A percentile compares a stretch with the other conserved stretches of the same genome.
phyloP scores from a whole-genome alignment of 345 rosid genomes.

The Xanthoceras sorbifolium region DNA sequence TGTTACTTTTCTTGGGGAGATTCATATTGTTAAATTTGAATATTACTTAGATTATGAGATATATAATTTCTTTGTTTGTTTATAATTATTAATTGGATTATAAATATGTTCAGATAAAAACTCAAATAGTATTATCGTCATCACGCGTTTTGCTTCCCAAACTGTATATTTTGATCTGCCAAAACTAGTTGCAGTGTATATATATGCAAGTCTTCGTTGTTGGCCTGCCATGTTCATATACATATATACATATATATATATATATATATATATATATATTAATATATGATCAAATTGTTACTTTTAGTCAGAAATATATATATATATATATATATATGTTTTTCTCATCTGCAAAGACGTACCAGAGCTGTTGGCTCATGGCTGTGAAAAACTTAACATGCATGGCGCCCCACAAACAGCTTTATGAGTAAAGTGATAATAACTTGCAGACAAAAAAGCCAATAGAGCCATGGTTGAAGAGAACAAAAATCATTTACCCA shows the following conservation, averaged over 20 bases:
- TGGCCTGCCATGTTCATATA: slow-evolving; percentile 12
- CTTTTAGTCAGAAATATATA: slow-evolving; percentile 4
- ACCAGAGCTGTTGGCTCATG: slow-evolving; percentile 11
- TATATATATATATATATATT: too few species aligned
- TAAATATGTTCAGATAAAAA: neutral
- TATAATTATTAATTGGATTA: too few species aligned
- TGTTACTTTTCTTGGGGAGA: too few species aligned
- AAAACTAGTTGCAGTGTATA: neutral
- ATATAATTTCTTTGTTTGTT: too few species aligned
- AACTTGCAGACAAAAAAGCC: slow-evolving; percentile 21
- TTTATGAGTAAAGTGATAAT: slow-evolving; percentile 22
- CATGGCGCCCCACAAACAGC: slow-evolving; percentile 16
- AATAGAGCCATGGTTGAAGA: slow-evolving; percentile 14
- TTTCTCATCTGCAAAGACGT: slow-evolving; percentile 19
- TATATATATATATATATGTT: neutral
- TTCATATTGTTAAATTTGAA: too few species aligned
- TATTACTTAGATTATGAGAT: too few species aligned
- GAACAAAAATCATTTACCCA: slow-evolving; percentile 22
- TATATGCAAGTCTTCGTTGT: neutral
- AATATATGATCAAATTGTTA: neutral
- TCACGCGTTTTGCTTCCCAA: neutral
- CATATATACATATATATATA: neutral
- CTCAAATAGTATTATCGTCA: too few species aligned
- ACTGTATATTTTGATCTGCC: neutral
- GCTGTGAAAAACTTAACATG: neutral